Percentiles rank a stretch among this genome's conserved stretches.
Evolutionary conservation across 1,284 basidiomycete species (phyloP).

Genomic region (Ceratobasidium sp.): DNA sequence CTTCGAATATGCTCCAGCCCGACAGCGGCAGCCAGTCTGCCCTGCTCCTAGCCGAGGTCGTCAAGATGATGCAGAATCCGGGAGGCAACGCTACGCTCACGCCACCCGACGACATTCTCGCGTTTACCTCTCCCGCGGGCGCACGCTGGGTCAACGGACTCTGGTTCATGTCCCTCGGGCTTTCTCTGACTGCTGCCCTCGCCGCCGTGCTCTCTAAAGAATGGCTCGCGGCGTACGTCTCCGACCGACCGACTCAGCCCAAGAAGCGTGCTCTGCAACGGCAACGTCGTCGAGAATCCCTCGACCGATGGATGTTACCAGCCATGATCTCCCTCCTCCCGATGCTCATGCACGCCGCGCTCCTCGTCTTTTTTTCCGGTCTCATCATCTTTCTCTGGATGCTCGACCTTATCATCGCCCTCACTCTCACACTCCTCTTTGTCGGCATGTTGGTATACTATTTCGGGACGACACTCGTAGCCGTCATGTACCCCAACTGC

Average conservation of each 20-base stretch:
- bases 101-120: constrained; percentile 17
- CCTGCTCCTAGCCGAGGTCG: constrained; percentile 23
- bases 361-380: constrained; percentile 35
- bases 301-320: constrained; percentile 40
- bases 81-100: background rate
- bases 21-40: constrained; percentile 33
- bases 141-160: constrained; percentile 43
- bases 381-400: constrained; percentile 42
- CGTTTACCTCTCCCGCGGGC: constrained; percentile 16
- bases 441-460: constrained; percentile 27
- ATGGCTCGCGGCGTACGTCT: constrained; percentile 40
- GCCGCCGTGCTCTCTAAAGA: constrained; percentile 37
- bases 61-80: constrained; percentile 25
- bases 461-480: constrained; percentile 34
- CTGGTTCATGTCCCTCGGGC: constrained; percentile 43
- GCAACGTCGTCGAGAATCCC: constrained; percentile 40
- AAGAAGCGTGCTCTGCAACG: constrained; percentile 38
- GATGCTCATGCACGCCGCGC: constrained; percentile 35
- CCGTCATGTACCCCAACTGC: constrained; percentile 42
- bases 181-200: constrained; percentile 36
- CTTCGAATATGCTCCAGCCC: constrained; percentile 33
- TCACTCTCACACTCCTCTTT: constrained; percentile 30
- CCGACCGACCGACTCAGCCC: constrained; percentile 39
- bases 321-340: constrained; percentile 36
- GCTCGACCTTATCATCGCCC: constrained; percentile 41